Evolutionary conservation across 2,329 filamentous ascomycete species (phyloP).

Genomic region (Rutstroemia sp.): DNA sequence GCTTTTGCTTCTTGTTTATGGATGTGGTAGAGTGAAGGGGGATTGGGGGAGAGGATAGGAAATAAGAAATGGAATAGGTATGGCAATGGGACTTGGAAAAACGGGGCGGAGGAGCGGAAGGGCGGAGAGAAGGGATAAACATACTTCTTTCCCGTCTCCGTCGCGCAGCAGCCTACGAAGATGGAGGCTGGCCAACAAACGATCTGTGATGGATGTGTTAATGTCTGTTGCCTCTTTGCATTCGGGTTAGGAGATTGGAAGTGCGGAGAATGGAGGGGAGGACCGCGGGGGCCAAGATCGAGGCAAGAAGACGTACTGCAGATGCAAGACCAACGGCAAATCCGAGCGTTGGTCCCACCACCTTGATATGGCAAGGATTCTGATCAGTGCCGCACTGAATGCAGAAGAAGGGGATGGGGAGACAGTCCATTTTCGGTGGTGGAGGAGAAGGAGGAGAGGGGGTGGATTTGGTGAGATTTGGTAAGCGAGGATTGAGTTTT

Average conservation of each 20-base stretch:
- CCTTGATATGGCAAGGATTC: conserved; percentile 50
- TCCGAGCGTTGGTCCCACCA: conserved; percentile 47
- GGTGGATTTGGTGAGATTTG: too few relatives aligned
- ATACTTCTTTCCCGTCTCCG: conserved; percentile 45
- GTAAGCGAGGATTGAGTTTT: too few relatives aligned
- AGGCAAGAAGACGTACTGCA: conserved; percentile 34
- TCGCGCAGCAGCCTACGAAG: conserved; percentile 49
- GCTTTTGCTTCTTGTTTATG: too few relatives aligned
- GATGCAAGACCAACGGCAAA: conserved; percentile 38
- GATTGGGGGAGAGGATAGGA: neutral
- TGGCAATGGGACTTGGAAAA: neutral
- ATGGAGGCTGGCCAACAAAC: conserved; percentile 48
- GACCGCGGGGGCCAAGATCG: too few relatives aligned
- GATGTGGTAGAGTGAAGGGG: neutral
- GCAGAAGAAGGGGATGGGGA: conserved; percentile 14
- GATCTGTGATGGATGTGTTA: conserved; percentile 30
- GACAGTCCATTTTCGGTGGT: neutral
- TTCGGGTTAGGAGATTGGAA: neutral
- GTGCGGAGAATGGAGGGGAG: neutral
- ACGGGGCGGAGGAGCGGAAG: too few relatives aligned
- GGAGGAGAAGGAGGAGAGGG: neutral
- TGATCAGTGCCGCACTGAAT: conserved; percentile 45
- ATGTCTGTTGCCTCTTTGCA: neutral
- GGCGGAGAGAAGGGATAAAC: too few relatives aligned
- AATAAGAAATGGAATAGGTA: too few relatives aligned